Evolutionary conservation across 768 basidiomycete genomes (phyloP).

Genomic region (Hericium alpestre): DNA sequence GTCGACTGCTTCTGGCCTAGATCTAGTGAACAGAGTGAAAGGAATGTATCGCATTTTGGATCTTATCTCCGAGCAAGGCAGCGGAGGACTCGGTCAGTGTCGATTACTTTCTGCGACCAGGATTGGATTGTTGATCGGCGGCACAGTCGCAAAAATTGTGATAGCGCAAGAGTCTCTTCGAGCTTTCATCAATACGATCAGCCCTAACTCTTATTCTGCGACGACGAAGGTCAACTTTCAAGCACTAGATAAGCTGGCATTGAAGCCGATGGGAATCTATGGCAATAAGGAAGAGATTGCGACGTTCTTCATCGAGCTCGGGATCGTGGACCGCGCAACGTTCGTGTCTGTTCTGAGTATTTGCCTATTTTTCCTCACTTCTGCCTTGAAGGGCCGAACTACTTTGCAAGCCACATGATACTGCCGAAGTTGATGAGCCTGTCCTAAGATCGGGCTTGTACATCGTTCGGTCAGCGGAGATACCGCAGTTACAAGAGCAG

Average conservation of each 20-base stretch:
- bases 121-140: neutral
- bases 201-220: constrained; percentile 41
- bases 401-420: no score
- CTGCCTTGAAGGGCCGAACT: no score
- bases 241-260: constrained; percentile 30
- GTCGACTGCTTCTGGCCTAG: neutral
- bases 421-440: neutral
- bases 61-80: neutral
- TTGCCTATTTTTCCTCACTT: no score
- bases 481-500: constrained; percentile 3
- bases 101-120: neutral
- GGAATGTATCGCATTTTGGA: neutral
- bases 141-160: constrained; percentile 50
- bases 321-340: constrained; percentile 28
- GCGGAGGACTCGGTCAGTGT: neutral
- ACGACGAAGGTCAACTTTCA: constrained; percentile 49
- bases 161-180: constrained; percentile 42
- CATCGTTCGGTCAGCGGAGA: neutral
- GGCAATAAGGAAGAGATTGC: constrained; percentile 44
- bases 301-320: constrained; percentile 28
- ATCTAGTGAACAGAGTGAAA: neutral
- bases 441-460: neutral
- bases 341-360: constrained; percentile 10
- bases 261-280: constrained; percentile 49
- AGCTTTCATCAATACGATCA: constrained; percentile 36